Percentiles rank a stretch among this genome's conserved stretches.
Conservation (phyloP, 2,329 filamentous ascomycete species). For the Colletotrichum neosansevieriae region DNA sequence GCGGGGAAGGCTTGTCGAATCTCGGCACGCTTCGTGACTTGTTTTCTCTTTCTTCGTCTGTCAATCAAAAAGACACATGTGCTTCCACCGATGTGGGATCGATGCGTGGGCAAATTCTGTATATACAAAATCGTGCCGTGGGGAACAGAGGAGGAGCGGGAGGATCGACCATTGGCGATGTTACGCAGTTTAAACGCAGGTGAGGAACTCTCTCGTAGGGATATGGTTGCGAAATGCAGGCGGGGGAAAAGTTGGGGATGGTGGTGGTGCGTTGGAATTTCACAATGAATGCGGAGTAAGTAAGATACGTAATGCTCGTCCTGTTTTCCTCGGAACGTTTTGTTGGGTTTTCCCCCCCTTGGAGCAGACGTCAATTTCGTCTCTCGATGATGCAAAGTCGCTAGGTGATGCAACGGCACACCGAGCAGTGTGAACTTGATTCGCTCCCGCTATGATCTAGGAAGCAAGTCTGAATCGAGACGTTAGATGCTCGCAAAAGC, state of each 20-base stretch:
- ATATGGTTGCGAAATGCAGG: background rate
- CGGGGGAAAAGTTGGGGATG: background rate
- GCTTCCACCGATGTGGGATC: conserved; percentile 1
- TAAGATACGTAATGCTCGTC: background rate
- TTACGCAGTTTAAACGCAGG: background rate
- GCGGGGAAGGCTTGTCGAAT: conserved; percentile 20
- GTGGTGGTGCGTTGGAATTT: background rate
- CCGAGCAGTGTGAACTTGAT: too few relatives aligned
- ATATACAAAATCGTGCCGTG: too few relatives aligned
- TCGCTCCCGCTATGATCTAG: background rate
- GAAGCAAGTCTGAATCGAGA: background rate
- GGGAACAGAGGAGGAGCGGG: conserved; percentile 2
- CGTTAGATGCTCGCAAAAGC: too few relatives aligned
- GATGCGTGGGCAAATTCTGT: background rate
- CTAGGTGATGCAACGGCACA: background rate
- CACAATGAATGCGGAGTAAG: conserved; percentile 5
- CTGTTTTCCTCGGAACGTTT: background rate
- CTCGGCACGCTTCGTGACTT: conserved; percentile 19
- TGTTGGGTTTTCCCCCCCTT: too few relatives aligned
- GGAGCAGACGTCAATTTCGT: background rate
- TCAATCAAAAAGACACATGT: conserved; percentile 10
- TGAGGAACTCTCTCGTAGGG: background rate
- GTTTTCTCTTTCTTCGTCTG: too few relatives aligned
- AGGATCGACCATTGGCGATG: conserved; percentile 21
- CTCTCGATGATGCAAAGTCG: background rate